A percentile compares a stretch with the other conserved stretches of the same genome.
These are phyloP conservation scores for Geotrichum restrictum DNA, from an alignment of 1,139 yeast genomes.

Conservation along the genomic window DNA sequence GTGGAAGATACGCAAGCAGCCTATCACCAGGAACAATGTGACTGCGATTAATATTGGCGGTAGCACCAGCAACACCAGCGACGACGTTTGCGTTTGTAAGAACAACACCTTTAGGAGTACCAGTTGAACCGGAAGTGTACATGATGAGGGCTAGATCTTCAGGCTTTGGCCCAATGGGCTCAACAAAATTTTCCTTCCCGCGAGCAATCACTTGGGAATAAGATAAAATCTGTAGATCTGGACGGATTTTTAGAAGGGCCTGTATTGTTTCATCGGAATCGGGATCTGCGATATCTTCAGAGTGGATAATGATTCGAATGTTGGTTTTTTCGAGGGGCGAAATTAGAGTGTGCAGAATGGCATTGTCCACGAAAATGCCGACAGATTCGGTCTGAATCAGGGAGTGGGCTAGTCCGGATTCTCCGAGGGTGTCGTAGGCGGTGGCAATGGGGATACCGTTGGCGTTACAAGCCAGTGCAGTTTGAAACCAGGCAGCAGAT, in stretches of 20 bases:
- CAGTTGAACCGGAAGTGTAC: slow-evolving; percentile 99
- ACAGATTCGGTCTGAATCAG: slow-evolving; percentile 72
- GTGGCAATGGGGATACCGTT: slow-evolving; percentile 87
- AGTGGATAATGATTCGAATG: slow-evolving; percentile 67
- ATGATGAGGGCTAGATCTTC: slow-evolving; percentile 82
- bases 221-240: slow-evolving; percentile 68
- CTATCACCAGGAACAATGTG: slow-evolving; percentile 56
- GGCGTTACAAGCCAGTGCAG: slow-evolving; percentile 70
- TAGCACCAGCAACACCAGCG: slow-evolving; percentile 84
- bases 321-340: slow-evolving; percentile 66
- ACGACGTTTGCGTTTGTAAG: slow-evolving; percentile 71
- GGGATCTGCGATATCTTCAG: slow-evolving; percentile 55
- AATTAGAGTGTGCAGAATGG: slow-evolving; percentile 59
- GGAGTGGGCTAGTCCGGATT: slow-evolving; percentile 83
- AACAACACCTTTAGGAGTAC: slow-evolving; percentile 96
- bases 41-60: slow-evolving; percentile 56
- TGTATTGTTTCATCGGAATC: slow-evolving; percentile 65
- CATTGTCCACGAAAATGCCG: slow-evolving; percentile 80
- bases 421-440: slow-evolving; percentile 95
- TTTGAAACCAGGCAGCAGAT: slow-evolving; percentile 85
- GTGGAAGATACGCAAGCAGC: slow-evolving; percentile 82
- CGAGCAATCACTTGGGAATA: slow-evolving; percentile 60
- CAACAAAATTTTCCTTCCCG: slow-evolving; percentile 52
- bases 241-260: slow-evolving; percentile 48
- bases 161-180: slow-evolving; percentile 54